Evolutionary conservation across 129 eudicot genomes (phyloP).

Genomic region (Lactuca saligna): DNA sequence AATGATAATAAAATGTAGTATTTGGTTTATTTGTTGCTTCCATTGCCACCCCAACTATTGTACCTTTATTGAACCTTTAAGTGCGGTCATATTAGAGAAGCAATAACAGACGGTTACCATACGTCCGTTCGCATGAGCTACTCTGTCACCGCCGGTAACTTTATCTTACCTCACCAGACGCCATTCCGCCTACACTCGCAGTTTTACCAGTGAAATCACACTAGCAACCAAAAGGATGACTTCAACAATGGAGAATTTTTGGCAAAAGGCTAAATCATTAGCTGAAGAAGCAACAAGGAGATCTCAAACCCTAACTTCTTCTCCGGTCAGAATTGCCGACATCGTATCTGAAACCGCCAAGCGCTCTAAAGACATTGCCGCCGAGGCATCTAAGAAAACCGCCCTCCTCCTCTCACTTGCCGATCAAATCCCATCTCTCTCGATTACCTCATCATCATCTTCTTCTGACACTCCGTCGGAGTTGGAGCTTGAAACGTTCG

Average conservation of each 20-base stretch:
- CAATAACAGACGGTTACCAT: too few species aligned
- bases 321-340: conserved; percentile 45
- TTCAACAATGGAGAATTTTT: conserved; percentile 35
- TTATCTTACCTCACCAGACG: conserved; percentile 12
- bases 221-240: conserved; percentile 1
- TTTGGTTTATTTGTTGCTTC: too few species aligned
- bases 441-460: conserved; percentile 16
- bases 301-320: conserved; percentile 41
- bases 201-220: conserved; percentile 13
- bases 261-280: conserved; percentile 42
- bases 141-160: conserved; percentile 17
- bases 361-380: conserved; percentile 47
- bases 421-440: conserved; percentile 45
- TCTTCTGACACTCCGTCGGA: conserved; percentile 21
- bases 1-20: too few species aligned
- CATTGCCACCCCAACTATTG: too few species aligned
- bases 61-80: too few species aligned
- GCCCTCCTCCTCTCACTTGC: conserved; percentile 52
- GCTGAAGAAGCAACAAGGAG: conserved; percentile 45
- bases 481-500: conserved; percentile 47
- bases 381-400: conserved; percentile 52
- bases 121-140: background rate
- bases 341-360: conserved; percentile 44
- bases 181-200: conserved; percentile 6
- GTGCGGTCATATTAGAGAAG: too few species aligned